These are phyloP conservation scores for Ambispora gerdemannii DNA, from an alignment of 192 early-diverging fungal genomes.

Conservation along the genomic window DNA sequence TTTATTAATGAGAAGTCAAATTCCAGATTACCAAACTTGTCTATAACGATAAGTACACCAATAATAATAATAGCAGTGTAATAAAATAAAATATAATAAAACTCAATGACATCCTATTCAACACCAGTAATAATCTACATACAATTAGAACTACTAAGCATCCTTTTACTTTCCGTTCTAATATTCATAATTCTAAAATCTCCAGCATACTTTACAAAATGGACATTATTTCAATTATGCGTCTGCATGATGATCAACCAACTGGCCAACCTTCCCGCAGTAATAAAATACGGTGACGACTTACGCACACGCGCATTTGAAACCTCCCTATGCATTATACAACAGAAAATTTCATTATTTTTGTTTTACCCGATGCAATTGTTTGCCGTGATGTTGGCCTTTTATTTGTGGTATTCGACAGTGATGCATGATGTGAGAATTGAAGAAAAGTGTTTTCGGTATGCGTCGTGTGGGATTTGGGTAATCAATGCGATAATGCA, in stretches of 20 bases:
- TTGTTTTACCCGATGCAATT: constrained; percentile 2
- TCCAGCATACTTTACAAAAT: neutral
- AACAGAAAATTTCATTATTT: neutral
- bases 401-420: constrained; percentile 9
- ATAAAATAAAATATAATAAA: neutral
- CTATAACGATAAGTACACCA: neutral
- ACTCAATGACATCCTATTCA: neutral
- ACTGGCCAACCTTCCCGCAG: neutral
- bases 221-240: neutral
- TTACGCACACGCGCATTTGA: neutral
- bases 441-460: constrained; percentile 12
- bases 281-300: neutral
- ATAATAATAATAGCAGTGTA: neutral
- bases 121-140: neutral
- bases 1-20: no score
- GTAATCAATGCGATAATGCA: neutral
- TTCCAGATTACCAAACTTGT: neutral
- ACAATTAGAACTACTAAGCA: neutral
- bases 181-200: neutral
- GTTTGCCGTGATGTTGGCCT: neutral
- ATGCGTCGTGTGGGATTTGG: neutral
- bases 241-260: neutral
- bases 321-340: neutral
- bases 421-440: neutral
- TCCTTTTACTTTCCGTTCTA: neutral